phyloP scores from a whole-genome alignment of 1,139 yeast species.

The Candida mesenterica region DNA sequence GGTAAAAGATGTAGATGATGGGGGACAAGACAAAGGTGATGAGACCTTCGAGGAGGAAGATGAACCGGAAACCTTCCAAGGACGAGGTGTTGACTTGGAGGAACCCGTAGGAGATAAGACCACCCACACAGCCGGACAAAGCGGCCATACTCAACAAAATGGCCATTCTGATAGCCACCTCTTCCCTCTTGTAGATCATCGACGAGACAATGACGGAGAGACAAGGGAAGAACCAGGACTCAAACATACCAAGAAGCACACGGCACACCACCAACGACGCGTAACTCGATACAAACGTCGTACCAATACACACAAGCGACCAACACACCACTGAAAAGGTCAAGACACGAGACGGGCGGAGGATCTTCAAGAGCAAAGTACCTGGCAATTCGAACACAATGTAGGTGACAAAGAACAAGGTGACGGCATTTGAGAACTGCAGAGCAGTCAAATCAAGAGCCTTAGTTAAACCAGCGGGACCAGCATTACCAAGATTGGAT shows the following conservation, averaged over 20 bases:
- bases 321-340: slow-evolving; percentile 16
- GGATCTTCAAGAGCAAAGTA: slow-evolving; percentile 15
- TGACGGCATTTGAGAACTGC: slow-evolving; percentile 21
- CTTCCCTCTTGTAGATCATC: slow-evolving; percentile 37
- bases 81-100: slow-evolving; percentile 34
- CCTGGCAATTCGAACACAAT: slow-evolving; percentile 13
- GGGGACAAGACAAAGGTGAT: slow-evolving; percentile 29
- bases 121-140: slow-evolving; percentile 40
- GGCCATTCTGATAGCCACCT: slow-evolving; percentile 43
- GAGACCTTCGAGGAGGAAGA: slow-evolving; percentile 31
- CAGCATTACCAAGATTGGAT: slow-evolving; percentile 27
- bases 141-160: slow-evolving; percentile 42
- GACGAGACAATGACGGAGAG: slow-evolving; percentile 36
- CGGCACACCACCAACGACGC: slow-evolving; percentile 18
- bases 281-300: slow-evolving; percentile 17
- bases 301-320: slow-evolving; percentile 20
- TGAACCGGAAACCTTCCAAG: slow-evolving; percentile 35
- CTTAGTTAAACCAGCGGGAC: slow-evolving; percentile 21
- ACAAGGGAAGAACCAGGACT: slow-evolving; percentile 31
- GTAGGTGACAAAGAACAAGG: slow-evolving; percentile 22
- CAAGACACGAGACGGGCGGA: slow-evolving; percentile 13
- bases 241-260: slow-evolving; percentile 22
- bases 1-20: slow-evolving; percentile 23
- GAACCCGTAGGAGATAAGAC: slow-evolving; percentile 41
- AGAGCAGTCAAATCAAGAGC: slow-evolving; percentile 15